Base-by-base conservation (phyloP, 345 rosid genomes). In the Melaleuca alternifolia region DNA sequence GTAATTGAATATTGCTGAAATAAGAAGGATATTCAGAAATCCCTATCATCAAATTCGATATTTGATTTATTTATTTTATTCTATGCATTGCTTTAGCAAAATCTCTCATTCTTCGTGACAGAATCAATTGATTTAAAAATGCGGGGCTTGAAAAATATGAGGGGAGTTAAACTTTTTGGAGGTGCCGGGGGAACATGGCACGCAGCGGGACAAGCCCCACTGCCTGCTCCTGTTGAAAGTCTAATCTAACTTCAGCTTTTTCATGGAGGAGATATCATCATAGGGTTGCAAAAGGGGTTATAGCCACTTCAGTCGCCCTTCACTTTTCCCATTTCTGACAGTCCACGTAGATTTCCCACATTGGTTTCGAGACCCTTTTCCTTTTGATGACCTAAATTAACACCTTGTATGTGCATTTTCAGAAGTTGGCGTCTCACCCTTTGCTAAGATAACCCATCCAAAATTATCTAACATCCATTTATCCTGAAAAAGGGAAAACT, bases 121-220 rank as follows among this genome's bases (percentile, higher is more conserved):
- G 24, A 71, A 71, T 33, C 48, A 33, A 71, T 33, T 33, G 12
- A 37, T 9, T 33, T 71, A 33, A 8, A 33, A 16, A 65, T 9
- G 79, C 24, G 30, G 23, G 48, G 79, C 46, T 65, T 18, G 79
- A 16, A 33, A 71, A 71, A 20, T 46, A 33, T 18, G 24, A 71
- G 46, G 4, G 33, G 48, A 18, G 41, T 41, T 41, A 41, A 33
- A 18, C 79, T 71, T 71, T 33, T 33, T 33, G 79, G 79, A 71
- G 18, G 79, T 71, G 79, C 79, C 79, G 79, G 79, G 79, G 79
- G 79, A 71, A 33, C 48, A 33, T 71, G 24, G 79, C 79, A 71
- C 79, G 79, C 79, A 33, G 79, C 79, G 3, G 79, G 46, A 65
- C 11, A 33, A 33, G 12, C 79, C 23, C 79, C 24, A 14, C 46